Conservation (phyloP, 139 green algal genomes). For the Zygnema circumcarinatum region DNA sequence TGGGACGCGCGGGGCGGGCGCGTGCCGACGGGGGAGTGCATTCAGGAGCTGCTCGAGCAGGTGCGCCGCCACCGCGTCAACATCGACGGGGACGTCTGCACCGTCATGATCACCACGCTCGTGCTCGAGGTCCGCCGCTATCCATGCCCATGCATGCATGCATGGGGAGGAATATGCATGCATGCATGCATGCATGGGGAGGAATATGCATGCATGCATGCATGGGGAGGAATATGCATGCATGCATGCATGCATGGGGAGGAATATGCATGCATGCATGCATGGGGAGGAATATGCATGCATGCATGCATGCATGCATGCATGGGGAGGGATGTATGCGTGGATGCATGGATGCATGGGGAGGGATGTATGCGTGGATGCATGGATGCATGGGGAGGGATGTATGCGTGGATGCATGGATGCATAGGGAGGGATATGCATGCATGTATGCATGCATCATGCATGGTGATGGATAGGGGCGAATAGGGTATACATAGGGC, state of each 20-base stretch:
- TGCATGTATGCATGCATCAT: not conserved
- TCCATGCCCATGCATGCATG: too few species aligned
- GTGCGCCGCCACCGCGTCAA: constrained; percentile 57
- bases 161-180: too few species aligned
- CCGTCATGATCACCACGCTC: constrained; percentile 63
- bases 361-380: not conserved
- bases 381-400: not conserved
- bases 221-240: too few species aligned
- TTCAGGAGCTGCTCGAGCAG: constrained; percentile 57
- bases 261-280: too few species aligned
- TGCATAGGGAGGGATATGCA: not conserved
- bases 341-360: not conserved
- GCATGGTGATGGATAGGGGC: too few species aligned
- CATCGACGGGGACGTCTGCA: constrained; percentile 61
- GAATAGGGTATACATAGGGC: too few species aligned
- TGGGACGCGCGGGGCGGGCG: constrained; percentile 14
- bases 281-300: not conserved
- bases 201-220: too few species aligned
- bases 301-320: not conserved
- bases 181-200: too few species aligned
- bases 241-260: too few species aligned
- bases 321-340: not conserved
- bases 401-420: not conserved
- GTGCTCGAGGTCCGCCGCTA: constrained; percentile 54
- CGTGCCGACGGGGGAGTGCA: constrained; percentile 59